These are phyloP conservation scores for Phytophthora pseudosyringae DNA, from an alignment of 352 stramenopile species.

Conservation along the genomic window DNA sequence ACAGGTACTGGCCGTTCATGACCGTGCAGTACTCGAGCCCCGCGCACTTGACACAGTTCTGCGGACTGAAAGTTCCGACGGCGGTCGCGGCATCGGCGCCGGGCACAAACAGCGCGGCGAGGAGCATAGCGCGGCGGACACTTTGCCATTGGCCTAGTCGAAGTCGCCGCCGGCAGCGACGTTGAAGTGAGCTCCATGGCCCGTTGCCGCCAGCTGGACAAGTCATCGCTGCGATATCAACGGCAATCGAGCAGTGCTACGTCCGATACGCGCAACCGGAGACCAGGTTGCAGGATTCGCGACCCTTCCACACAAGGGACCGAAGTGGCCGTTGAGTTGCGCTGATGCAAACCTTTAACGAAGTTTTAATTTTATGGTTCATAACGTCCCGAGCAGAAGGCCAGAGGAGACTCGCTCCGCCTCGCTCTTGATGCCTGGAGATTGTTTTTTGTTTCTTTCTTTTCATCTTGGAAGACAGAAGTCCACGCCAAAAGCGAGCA, in stretches of 20 bases:
- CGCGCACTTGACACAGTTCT: conserved; percentile 53
- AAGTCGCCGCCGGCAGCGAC: conserved; percentile 5
- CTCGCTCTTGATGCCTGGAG: conserved; percentile 1
- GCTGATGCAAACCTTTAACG: conserved; percentile 18
- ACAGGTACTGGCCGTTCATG: conserved; percentile 75
- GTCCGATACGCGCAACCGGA: neutral
- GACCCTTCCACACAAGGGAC: too few relatives aligned
- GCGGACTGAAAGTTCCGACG: conserved; percentile 49
- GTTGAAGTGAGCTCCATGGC: conserved; percentile 13
- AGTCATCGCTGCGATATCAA: conserved; percentile 4
- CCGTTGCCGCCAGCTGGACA: neutral
- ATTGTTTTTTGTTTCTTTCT: conserved; percentile 7
- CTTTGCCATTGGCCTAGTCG: conserved; percentile 12
- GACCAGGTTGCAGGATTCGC: neutral
- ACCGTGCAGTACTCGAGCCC: conserved; percentile 68
- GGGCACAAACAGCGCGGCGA: conserved; percentile 15
- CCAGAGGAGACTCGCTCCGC: neutral
- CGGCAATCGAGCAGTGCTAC: neutral
- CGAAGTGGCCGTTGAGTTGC: too few relatives aligned
- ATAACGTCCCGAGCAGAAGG: conserved; percentile 19
- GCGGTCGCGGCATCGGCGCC: conserved; percentile 5
- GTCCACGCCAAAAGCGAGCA: conserved; percentile 20
- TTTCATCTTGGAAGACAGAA: conserved; percentile 13
- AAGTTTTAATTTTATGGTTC: conserved; percentile 37
- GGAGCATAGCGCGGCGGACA: conserved; percentile 7